Conservation (phyloP, 257 asterid species). For the Haberlea rhodopensis region DNA sequence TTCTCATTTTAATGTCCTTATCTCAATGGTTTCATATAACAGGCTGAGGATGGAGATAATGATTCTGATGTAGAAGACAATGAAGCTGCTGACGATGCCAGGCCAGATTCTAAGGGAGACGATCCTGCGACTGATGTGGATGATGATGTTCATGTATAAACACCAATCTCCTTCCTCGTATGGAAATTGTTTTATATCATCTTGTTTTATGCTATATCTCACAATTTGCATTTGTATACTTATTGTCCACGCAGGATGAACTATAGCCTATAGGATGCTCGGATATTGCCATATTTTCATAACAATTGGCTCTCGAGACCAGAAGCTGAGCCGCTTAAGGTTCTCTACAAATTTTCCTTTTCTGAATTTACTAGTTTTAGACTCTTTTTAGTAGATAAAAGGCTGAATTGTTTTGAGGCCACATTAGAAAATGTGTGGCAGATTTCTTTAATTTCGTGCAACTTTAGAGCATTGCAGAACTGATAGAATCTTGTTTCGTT, state of each 20-base stretch:
- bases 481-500: neutral
- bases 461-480: neutral
- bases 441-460: neutral
- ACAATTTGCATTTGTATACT: neutral
- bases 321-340: neutral
- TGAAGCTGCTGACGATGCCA: neutral
- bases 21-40: neutral
- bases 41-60: constrained; percentile 4
- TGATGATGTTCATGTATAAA: constrained; percentile 10
- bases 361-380: neutral
- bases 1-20: neutral
- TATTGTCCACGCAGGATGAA: constrained; percentile 4
- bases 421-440: neutral
- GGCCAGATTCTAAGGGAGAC: constrained; percentile 5
- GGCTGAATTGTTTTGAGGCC: neutral
- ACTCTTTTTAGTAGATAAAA: neutral
- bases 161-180: neutral
- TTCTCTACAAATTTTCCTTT: neutral
- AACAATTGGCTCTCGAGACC: neutral
- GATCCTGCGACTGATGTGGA: neutral
- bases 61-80: neutral
- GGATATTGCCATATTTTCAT: neutral
- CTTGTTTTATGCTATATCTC: neutral
- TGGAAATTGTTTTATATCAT: neutral
- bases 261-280: constrained; percentile 12